phyloP scores from a whole-genome alignment of 306 rosid species.

The Fagus sylvatica region DNA sequence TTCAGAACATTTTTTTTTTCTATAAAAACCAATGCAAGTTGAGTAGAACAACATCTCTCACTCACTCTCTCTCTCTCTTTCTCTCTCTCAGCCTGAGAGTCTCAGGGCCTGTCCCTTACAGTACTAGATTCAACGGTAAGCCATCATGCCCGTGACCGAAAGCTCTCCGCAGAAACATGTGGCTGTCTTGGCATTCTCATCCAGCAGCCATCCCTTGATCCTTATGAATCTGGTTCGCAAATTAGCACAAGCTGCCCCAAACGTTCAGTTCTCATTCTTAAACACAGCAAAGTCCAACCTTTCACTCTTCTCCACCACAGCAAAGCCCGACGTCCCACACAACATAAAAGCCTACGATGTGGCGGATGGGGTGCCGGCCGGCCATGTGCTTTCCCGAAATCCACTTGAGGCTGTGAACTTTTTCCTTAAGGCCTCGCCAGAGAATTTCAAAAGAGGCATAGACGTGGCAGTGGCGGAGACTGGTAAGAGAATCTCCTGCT shows the following conservation, averaged over 20 bases:
- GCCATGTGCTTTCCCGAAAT: background rate
- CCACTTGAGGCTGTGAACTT: slow-evolving; percentile 25
- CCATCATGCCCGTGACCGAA: background rate
- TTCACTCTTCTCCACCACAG: background rate
- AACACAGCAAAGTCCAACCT: slow-evolving; percentile 22
- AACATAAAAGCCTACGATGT: slow-evolving; percentile 28
- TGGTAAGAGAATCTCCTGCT: slow-evolving; percentile 28
- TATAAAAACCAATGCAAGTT: no score
- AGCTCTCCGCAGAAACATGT: slow-evolving; percentile 22
- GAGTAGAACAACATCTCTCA: no score
- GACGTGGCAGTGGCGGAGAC: slow-evolving; percentile 23
- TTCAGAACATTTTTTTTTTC: no score
- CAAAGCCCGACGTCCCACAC: background rate
- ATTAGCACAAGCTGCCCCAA: slow-evolving; percentile 37
- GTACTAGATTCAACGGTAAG: no score
- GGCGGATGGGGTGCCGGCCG: slow-evolving; percentile 32
- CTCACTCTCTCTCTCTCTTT: no score
- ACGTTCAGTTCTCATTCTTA: slow-evolving; percentile 35
- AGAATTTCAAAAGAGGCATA: slow-evolving; percentile 25
- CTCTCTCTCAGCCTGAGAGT: no score
- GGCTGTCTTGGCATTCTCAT: slow-evolving; percentile 34
- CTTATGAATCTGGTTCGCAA: slow-evolving; percentile 25
- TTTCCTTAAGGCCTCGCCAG: slow-evolving; percentile 32
- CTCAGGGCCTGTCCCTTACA: no score
- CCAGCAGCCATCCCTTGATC: slow-evolving; percentile 24